Percentiles rank a stretch among this genome's conserved stretches.
These are phyloP conservation scores for Withania somnifera DNA, from an alignment of 305 asterid genomes.

Conservation along the genomic window DNA sequence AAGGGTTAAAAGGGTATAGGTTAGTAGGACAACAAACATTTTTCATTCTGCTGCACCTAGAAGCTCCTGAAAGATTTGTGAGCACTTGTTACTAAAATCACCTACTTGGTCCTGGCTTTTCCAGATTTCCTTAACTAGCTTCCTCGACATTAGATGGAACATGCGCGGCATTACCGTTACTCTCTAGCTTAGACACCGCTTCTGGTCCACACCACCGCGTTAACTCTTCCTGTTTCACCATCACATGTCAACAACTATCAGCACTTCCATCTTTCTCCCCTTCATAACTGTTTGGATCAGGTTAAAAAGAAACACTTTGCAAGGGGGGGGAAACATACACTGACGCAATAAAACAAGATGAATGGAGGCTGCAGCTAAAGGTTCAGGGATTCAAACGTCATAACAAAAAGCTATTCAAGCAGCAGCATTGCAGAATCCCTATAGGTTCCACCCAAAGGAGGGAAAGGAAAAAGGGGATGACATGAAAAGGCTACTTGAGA, in stretches of 20 bases:
- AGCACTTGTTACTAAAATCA: neutral
- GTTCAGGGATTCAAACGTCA: neutral
- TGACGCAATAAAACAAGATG: neutral
- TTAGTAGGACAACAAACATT: conserved; percentile 4
- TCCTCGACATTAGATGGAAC: conserved; percentile 33
- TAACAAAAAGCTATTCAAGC: neutral
- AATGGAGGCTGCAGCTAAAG: neutral
- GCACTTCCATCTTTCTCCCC: neutral
- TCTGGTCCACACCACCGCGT: conserved; percentile 56
- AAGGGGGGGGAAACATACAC: neutral
- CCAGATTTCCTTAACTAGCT: conserved; percentile 25
- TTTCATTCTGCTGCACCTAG: conserved; percentile 1
- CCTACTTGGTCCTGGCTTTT: neutral
- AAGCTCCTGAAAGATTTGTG: neutral
- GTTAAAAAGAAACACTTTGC: neutral
- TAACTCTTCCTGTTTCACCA: conserved; percentile 59
- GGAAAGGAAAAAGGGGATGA: neutral
- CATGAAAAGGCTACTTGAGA: neutral
- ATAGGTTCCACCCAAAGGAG: neutral
- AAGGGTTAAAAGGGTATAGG: neutral
- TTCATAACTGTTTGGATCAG: neutral
- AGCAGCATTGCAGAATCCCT: neutral
- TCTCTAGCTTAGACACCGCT: conserved; percentile 43
- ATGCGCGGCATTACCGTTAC: conserved; percentile 20
- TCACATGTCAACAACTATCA: neutral